phyloP scores from a whole-genome alignment of 2,329 filamentous ascomycete species.

The Spiromastix sp. region DNA sequence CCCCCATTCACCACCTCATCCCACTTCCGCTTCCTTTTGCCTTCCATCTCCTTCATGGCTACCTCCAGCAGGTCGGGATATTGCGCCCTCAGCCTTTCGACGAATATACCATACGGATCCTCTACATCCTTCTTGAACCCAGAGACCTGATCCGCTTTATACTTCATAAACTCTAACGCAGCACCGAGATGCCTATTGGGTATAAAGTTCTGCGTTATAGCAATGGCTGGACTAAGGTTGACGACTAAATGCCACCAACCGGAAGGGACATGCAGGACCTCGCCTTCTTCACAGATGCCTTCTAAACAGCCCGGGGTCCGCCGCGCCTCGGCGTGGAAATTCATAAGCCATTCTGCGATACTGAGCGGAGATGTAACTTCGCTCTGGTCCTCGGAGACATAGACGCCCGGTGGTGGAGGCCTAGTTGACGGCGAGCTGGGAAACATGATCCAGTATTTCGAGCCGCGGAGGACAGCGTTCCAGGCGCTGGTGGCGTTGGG shows the following conservation, averaged over 20 bases:
- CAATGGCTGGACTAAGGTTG: slow-evolving; percentile 74
- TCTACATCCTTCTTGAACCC: slow-evolving; percentile 65
- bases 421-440: slow-evolving; percentile 44
- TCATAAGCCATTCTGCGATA: slow-evolving; percentile 92
- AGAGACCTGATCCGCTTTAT: slow-evolving; percentile 77
- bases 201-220: slow-evolving; percentile 92
- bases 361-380: slow-evolving; percentile 90
- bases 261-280: slow-evolving; percentile 83
- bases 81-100: slow-evolving; percentile 51
- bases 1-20: slow-evolving; percentile 59
- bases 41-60: slow-evolving; percentile 55
- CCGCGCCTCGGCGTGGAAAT: slow-evolving; percentile 77
- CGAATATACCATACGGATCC: slow-evolving; percentile 67
- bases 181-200: slow-evolving; percentile 62
- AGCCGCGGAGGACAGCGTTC: slow-evolving; percentile 84
- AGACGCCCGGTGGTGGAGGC: slow-evolving; percentile 74
- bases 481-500: slow-evolving; percentile 65
- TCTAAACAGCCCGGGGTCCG: slow-evolving; percentile 67
- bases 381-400: slow-evolving; percentile 76
- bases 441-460: slow-evolving; percentile 99
- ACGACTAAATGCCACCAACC: slow-evolving; percentile 97
- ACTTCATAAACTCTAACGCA: slow-evolving; percentile 67
- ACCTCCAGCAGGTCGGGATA: slow-evolving; percentile 59
- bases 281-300: slow-evolving; percentile 72
- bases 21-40: slow-evolving; percentile 70